A percentile compares a stretch with the other conserved stretches of the same genome.
Evolutionary conservation across 2,329 filamentous ascomycete species (phyloP).

Genomic region (Aspergillus sp.): DNA sequence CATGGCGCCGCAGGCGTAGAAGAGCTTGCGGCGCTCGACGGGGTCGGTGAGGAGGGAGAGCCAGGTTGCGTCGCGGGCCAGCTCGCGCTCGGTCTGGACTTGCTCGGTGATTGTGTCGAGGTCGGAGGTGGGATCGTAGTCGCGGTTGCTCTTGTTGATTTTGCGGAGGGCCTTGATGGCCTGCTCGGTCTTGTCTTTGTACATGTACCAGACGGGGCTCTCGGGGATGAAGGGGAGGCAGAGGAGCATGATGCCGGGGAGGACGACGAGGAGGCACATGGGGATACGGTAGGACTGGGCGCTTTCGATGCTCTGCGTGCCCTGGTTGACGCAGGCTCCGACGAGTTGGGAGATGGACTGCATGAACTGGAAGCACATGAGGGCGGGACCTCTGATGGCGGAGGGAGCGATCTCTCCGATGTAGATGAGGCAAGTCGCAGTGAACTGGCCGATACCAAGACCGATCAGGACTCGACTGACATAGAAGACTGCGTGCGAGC

Average conservation of each 20-base stretch:
- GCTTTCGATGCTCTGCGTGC: constrained; percentile 24
- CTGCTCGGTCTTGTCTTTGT: constrained; percentile 25
- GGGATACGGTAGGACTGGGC: constrained; percentile 28
- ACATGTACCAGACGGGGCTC: constrained; percentile 33
- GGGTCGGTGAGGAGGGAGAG: constrained; percentile 43
- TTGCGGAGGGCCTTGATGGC: constrained; percentile 33
- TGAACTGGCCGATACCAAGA: constrained; percentile 33
- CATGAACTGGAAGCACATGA: constrained; percentile 32
- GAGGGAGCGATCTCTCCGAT: constrained; percentile 33
- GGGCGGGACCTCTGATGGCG: constrained; percentile 26
- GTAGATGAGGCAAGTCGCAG: constrained; percentile 31
- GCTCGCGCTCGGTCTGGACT: constrained; percentile 22
- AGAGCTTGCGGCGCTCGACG: constrained; percentile 48
- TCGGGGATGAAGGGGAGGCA: constrained; percentile 27
- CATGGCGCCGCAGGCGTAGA: constrained; percentile 47
- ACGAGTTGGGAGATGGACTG: constrained; percentile 30
- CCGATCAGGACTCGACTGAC: constrained; percentile 29
- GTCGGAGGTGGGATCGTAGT: constrained; percentile 31
- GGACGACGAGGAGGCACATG: constrained; percentile 26
- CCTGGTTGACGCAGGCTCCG: constrained; percentile 28
- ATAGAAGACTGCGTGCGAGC: constrained; percentile 25
- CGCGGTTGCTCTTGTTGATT: constrained; percentile 33
- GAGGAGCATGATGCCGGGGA: constrained; percentile 25
- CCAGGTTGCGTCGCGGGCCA: constrained; percentile 39
- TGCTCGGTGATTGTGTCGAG: constrained; percentile 24